Base-by-base conservation (phyloP, 345 rosid species). In the Moringa oleifera region DNA sequence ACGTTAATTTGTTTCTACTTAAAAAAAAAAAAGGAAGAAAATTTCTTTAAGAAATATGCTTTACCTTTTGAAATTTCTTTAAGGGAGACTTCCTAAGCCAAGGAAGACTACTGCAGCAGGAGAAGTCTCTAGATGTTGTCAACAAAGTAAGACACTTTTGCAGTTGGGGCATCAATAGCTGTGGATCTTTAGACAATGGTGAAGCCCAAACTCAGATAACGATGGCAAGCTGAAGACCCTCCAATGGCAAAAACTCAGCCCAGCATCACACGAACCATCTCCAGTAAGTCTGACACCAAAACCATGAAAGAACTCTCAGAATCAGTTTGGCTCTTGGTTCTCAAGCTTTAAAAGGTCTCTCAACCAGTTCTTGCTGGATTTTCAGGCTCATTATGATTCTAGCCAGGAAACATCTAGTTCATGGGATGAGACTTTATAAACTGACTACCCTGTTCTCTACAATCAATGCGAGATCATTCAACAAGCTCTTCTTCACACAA, bases 291-390 rank as follows among this genome's bases (percentile, higher is more conserved):
- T n/a, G 33, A 72, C 23, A 9, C 20, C 6, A 72, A 54, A 47
- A 65, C 58, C 55, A 53, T 17, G 25, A 62, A 52, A 72, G 47
- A 24, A 25, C 18, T 0, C 72, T 65, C 21, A 36, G 57, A 13
- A 53, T 68, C 23, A 69, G 69, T 20, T 63, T 73, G 66, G 68
- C 55, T 49, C 63, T 68, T n/a, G 59, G n/a, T 59, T 50, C 66
- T 64, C 20, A 16, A 2, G 33, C 33, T 28, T 28, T 28, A 8
- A 28, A 3, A 2, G 33, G 33, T 28, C 8, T 28, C 33, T 28
- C 33, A 28, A 28, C 33, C 8, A 28, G 33, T 18, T 25, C 1
- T 28, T 7, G 53, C n/a, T n/a, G n/a, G n/a, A n/a, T n/a, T n/a
- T n/a, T n/a, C n/a, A n/a, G n/a, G n/a, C n/a, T n/a, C n/a, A n/a